Percentiles rank a stretch among this genome's conserved stretches.
phyloP scores from a whole-genome alignment of 1,139 yeast genomes.

The Taphrina pruni region DNA sequence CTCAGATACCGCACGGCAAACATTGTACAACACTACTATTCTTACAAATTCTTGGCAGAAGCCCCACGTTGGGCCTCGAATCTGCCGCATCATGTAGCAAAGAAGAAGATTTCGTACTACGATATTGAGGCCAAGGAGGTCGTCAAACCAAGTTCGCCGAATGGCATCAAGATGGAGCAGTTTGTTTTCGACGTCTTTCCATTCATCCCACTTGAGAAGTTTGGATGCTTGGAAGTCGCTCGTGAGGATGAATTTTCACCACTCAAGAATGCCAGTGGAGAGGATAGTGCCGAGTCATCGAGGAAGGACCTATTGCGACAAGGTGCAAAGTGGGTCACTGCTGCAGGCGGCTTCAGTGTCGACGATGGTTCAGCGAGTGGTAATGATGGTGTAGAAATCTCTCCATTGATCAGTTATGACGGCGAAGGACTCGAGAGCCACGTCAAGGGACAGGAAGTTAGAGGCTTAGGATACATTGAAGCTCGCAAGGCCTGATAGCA shows the following conservation, averaged over 20 bases:
- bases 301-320: slow-evolving; percentile 67
- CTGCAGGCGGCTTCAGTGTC: slow-evolving; percentile 69
- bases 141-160: slow-evolving; percentile 70
- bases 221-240: slow-evolving; percentile 91
- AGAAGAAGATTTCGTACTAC: slow-evolving; percentile 78
- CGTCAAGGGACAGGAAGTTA: slow-evolving; percentile 23
- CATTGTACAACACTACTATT: slow-evolving; percentile 95
- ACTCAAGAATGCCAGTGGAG: slow-evolving; percentile 73
- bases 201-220: slow-evolving; percentile 69
- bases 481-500: slow-evolving; percentile 1
- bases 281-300: slow-evolving; percentile 87
- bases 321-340: slow-evolving; percentile 76
- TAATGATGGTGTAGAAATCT: slow-evolving; percentile 66
- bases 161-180: slow-evolving; percentile 94
- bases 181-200: slow-evolving; percentile 97
- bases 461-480: slow-evolving; percentile 30
- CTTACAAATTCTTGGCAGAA: slow-evolving; percentile 67
- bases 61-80: slow-evolving; percentile 74
- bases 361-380: slow-evolving; percentile 42
- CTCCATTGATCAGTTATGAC: slow-evolving; percentile 72
- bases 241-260: slow-evolving; percentile 90
- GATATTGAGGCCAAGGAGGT: slow-evolving; percentile 59
- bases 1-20: slow-evolving; percentile 90
- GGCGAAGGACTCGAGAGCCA: slow-evolving; percentile 78
- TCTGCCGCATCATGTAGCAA: slow-evolving; percentile 92